Conservation (phyloP, 306 rosid species). For the Lagenaria siceraria region DNA sequence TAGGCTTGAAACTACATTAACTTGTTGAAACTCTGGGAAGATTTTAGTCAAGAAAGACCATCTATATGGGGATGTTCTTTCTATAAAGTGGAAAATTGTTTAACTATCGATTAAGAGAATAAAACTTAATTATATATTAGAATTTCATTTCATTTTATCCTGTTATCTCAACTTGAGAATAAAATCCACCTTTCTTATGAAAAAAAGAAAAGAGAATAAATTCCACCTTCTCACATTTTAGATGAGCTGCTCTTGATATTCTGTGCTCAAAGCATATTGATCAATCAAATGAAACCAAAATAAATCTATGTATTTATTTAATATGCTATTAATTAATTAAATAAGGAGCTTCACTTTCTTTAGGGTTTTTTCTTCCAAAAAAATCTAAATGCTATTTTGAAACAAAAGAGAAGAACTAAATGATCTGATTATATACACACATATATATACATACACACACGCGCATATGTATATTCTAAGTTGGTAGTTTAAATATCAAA, state of each 20-base stretch:
- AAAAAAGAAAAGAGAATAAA: too few species aligned
- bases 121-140: not conserved
- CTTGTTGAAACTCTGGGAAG: not conserved
- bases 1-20: not conserved
- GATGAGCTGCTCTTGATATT: not conserved
- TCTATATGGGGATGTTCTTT: not conserved
- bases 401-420: too few species aligned
- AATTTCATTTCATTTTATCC: too few species aligned
- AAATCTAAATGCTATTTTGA: too few species aligned
- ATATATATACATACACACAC: too few species aligned
- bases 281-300: not conserved
- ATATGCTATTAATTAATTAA: not conserved
- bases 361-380: too few species aligned
- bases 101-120: not conserved
- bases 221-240: not conserved
- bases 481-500: too few species aligned
- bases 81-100: not conserved
- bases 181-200: not conserved
- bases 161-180: not conserved
- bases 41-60: not conserved
- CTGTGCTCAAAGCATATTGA: not conserved
- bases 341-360: not conserved
- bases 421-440: too few species aligned
- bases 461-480: too few species aligned
- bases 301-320: not conserved